phyloP scores from a whole-genome alignment of 2,329 filamentous ascomycete genomes.

The Dryadomyces quercivorus region DNA sequence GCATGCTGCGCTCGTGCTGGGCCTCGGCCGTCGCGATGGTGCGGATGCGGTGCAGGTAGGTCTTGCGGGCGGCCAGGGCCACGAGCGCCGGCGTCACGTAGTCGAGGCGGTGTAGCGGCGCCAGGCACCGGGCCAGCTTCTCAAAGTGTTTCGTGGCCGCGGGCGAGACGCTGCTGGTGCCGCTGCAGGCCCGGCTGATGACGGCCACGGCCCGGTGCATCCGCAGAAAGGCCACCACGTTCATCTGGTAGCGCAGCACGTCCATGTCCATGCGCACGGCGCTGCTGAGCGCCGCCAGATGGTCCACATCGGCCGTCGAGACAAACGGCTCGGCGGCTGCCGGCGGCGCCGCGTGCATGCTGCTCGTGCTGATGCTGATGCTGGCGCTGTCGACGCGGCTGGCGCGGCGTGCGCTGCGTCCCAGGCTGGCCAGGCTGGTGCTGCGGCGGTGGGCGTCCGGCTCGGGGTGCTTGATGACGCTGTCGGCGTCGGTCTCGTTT shows the following conservation, averaged over 20 bases:
- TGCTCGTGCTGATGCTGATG: too few species aligned
- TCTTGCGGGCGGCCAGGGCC: constrained; percentile 68
- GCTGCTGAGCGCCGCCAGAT: constrained; percentile 45
- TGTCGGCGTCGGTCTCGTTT: constrained; percentile 4
- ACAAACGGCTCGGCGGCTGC: constrained; percentile 7
- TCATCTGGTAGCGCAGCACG: constrained; percentile 72
- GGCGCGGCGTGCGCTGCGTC: neutral
- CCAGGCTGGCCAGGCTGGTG: neutral
- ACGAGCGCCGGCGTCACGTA: constrained; percentile 80
- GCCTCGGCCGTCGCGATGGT: constrained; percentile 33
- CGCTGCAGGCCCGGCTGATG: neutral
- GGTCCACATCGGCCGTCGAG: constrained; percentile 38
- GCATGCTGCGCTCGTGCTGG: constrained; percentile 72
- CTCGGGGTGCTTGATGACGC: constrained; percentile 9
- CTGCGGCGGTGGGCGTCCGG: neutral
- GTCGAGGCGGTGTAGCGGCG: constrained; percentile 66
- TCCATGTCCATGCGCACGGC: constrained; percentile 59
- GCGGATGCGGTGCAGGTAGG: constrained; percentile 74
- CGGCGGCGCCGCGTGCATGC: neutral
- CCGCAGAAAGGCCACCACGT: constrained; percentile 76
- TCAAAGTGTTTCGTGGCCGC: constrained; percentile 67
- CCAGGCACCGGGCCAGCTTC: constrained; percentile 57
- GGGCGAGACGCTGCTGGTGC: constrained; percentile 55
- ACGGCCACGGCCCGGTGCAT: constrained; percentile 71
- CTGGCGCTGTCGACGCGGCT: neutral